Percentiles rank a stretch among this genome's conserved stretches.
These are phyloP conservation scores for Hericium rajendrae DNA, from an alignment of 768 basidiomycete genomes.

Conservation along the genomic window DNA sequence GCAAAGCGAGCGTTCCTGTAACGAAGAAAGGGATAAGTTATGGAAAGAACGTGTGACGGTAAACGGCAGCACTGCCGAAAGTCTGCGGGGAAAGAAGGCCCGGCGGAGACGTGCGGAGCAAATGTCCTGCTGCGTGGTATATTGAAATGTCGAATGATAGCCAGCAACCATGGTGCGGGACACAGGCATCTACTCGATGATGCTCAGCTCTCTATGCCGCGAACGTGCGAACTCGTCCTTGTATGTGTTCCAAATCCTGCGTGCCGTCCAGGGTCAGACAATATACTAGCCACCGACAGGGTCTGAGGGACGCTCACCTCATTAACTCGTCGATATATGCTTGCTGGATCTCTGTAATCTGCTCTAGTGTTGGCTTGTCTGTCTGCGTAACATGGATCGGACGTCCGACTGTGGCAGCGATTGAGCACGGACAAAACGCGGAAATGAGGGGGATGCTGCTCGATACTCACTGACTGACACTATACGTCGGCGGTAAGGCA, in stretches of 20 bases:
- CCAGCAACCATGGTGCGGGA: too few relatives aligned
- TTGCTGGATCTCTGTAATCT: slow-evolving; percentile 69
- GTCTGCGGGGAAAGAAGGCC: too few relatives aligned
- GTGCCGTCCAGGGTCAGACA: background rate
- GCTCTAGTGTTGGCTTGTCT: slow-evolving; percentile 75
- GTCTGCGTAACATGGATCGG: slow-evolving; percentile 75
- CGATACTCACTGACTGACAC: slow-evolving; percentile 85
- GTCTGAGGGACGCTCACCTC: slow-evolving; percentile 40
- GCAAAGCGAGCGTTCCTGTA: background rate
- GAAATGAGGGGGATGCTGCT: background rate
- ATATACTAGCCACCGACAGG: background rate
- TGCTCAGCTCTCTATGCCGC: slow-evolving; percentile 65
- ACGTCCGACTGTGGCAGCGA: slow-evolving; percentile 59
- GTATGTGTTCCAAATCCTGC: slow-evolving; percentile 92
- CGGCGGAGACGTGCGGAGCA: too few relatives aligned
- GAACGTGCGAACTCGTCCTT: slow-evolving; percentile 90
- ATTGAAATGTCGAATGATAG: too few relatives aligned
- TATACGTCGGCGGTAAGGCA: slow-evolving; percentile 93
- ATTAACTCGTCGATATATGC: slow-evolving; percentile 89
- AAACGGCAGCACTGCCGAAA: background rate
- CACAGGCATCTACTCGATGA: slow-evolving; percentile 47
- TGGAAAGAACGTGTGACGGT: background rate
- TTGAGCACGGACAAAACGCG: background rate
- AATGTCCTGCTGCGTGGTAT: too few relatives aligned
- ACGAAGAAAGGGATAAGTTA: background rate